Base-by-base conservation (phyloP, 768 basidiomycete genomes). In the Amanita muscaria region DNA sequence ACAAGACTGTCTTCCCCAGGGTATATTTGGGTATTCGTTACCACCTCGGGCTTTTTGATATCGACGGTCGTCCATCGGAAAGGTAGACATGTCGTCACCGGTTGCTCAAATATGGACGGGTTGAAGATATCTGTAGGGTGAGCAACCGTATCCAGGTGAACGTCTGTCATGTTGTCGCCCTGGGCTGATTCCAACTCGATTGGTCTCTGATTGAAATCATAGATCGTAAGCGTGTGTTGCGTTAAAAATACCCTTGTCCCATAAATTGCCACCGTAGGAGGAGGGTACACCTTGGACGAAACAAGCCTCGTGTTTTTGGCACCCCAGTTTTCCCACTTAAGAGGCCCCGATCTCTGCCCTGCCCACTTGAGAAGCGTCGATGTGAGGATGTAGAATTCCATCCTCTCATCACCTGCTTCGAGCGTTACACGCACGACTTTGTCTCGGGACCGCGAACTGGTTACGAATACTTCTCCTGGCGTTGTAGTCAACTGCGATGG, bases 241-340 rank as follows among this genome's bases (percentile, higher is more conserved):
- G 46, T 30, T 51, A 61, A 34, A 49, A 64, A 47, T 64, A 68
- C 75, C 44, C 64, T 67, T 19, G 63, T 64, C 19, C 77, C 78
- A 51, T 65, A 67, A 21, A 77, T 68, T 27, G 32, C 21, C 19
- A 25, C 40, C 9, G 40, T 42, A 14, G 15, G 12, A 1, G 40
- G 40, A 19, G n/a, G n/a, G n/a, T n/a, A n/a, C n/a, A n/a, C n/a
- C n/a, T n/a, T n/a, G n/a, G n/a, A n/a, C n/a, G n/a, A n/a, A n/a
- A 35, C 10, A 49, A 78, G 53, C 24, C 76, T 70, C 7, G 73
- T 70, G 3, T 65, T 66, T 10, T 30, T 35, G 6, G 72, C 69
- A 12, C 76, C 78, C 79, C 79, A 81, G 21, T 64, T 61, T 2
- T 63, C 50, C 77, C 77, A 81, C 22, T 7, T 16, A 19, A 42